Percentiles rank a stretch among this genome's conserved stretches.
These are phyloP conservation scores for Aphanomyces euteiches DNA, from an alignment of 352 stramenopile species.

Conservation along the genomic window DNA sequence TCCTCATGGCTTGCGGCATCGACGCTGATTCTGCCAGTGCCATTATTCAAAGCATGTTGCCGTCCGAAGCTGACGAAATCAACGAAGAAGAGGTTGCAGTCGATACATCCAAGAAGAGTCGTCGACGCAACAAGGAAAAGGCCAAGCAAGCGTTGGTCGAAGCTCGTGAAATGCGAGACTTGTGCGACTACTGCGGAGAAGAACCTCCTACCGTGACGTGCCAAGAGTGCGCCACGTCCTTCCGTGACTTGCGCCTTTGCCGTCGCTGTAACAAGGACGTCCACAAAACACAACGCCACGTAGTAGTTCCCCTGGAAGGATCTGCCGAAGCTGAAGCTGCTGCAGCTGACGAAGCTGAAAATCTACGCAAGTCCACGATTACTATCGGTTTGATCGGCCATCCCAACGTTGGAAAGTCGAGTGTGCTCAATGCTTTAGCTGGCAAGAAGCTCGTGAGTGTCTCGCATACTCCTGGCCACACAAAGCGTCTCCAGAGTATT, in stretches of 20 bases:
- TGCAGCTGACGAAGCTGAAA: conserved; percentile 35
- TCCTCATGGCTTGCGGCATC: conserved; percentile 68
- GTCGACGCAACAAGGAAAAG: conserved; percentile 55
- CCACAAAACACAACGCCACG: conserved; percentile 59
- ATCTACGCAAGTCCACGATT: conserved; percentile 51
- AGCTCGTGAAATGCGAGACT: conserved; percentile 17
- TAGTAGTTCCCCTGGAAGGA: conserved; percentile 46
- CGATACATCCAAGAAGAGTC: conserved; percentile 41
- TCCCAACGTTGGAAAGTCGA: conserved; percentile 87
- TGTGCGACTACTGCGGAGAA: conserved; percentile 70
- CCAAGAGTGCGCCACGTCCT: conserved; percentile 51
- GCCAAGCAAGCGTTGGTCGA: conserved; percentile 33
- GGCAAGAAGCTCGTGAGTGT: conserved; percentile 86
- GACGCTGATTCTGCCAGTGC: conserved; percentile 45
- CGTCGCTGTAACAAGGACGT: conserved; percentile 66
- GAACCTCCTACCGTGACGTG: conserved; percentile 59
- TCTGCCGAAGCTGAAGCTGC: conserved; percentile 33
- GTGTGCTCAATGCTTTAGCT: conserved; percentile 77
- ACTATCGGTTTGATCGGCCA: conserved; percentile 87
- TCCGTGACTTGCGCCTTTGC: conserved; percentile 65
- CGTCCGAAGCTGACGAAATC: conserved; percentile 42
- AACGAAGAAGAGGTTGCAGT: conserved; percentile 26
- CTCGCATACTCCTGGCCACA: conserved; percentile 81
- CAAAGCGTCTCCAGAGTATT: conserved; percentile 81
- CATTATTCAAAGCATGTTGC: conserved; percentile 54